These are phyloP conservation scores for Pseudogymnoascus sp. DNA, from an alignment of 2,329 filamentous ascomycete genomes.

Conservation along the genomic window DNA sequence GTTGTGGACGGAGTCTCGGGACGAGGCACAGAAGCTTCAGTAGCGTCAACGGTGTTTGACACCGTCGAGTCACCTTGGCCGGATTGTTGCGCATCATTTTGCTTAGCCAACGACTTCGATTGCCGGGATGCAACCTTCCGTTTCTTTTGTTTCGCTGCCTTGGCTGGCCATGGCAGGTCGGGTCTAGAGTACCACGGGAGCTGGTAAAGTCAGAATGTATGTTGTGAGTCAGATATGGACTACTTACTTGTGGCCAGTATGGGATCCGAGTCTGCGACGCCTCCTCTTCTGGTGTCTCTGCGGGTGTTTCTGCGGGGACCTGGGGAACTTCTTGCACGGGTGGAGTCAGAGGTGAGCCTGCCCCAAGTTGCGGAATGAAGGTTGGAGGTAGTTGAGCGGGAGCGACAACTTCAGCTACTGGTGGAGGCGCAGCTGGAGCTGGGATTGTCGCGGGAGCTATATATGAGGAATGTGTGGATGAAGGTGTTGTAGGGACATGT, in stretches of 20 bases:
- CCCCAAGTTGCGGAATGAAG: neutral
- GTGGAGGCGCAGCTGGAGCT: conserved; percentile 37
- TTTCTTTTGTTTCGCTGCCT: conserved; percentile 34
- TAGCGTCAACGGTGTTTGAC: conserved; percentile 17
- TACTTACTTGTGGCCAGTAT: conserved; percentile 23
- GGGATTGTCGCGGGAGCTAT: conserved; percentile 30
- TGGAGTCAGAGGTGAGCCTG: neutral
- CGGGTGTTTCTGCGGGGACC: conserved; percentile 9
- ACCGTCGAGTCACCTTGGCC: neutral
- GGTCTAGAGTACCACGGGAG: conserved; percentile 52
- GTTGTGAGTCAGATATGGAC: conserved; percentile 16
- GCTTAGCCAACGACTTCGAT: neutral
- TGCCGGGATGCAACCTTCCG: neutral
- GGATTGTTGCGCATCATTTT: neutral
- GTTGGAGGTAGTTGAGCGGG: conserved; percentile 32
- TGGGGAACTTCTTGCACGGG: neutral
- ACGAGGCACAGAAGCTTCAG: conserved; percentile 35
- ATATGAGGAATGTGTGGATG: conserved; percentile 29
- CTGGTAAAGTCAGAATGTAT: conserved; percentile 28
- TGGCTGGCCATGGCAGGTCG: conserved; percentile 43
- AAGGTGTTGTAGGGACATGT: conserved; percentile 36
- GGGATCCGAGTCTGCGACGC: conserved; percentile 47
- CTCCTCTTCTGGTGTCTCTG: conserved; percentile 18
- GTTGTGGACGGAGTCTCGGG: conserved; percentile 42
- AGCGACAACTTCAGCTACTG: conserved; percentile 32